Base-by-base conservation (phyloP, 495 filamentous ascomycete genomes). In the Tuber brumale region DNA sequence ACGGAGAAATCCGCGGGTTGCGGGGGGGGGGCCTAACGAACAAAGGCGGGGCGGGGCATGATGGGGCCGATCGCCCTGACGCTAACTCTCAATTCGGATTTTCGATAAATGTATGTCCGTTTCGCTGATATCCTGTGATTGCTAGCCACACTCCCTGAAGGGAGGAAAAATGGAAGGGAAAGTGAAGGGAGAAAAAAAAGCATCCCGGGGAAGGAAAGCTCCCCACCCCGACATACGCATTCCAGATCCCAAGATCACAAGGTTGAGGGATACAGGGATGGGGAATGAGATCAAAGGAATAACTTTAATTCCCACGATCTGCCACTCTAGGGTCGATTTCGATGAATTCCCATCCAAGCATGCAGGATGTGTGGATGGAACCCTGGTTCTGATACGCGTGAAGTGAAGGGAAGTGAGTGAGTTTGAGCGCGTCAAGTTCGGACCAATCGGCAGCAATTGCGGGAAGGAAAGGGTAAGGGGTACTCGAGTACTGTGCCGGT, bases 291-390 rank as follows among this genome's bases (percentile, higher is more conserved):
- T 66, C 57, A 66, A 66, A 66, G 27, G 57, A 66, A 66, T 35
- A 66, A 66, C 57, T 66, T 66, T 66, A 66, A 66, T 66, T 66
- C 57, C 27, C 31, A 19, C 57, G 57, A 66, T 66, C 57, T 16
- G 27, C 27, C 57, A 35, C 57, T 35, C 57, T 0, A 66, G 27
- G 57, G 57, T 1, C 57, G 57, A 66, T 66, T 66, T 19, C 27
- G 57, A 66, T 66, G 31, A 66, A 66, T 66, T 35, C 57, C 57
- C 57, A 66, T 66, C 57, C 27, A 66, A 66, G 57, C 27, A 19
- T 66, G 57, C 57, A 66, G 57, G 57, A 66, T 35, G 57, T 66
- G 57, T 66, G 27, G 57, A 66, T 35, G 27, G 27, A 35, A 66
- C 57, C 57, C 57, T 66, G 57, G 57, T 66, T 66, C 57, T 16